A percentile compares a stretch with the other conserved stretches of the same genome.
These are phyloP conservation scores for Clonostachys byssicola DNA, from an alignment of 2,329 filamentous ascomycete genomes.

Conservation along the genomic window DNA sequence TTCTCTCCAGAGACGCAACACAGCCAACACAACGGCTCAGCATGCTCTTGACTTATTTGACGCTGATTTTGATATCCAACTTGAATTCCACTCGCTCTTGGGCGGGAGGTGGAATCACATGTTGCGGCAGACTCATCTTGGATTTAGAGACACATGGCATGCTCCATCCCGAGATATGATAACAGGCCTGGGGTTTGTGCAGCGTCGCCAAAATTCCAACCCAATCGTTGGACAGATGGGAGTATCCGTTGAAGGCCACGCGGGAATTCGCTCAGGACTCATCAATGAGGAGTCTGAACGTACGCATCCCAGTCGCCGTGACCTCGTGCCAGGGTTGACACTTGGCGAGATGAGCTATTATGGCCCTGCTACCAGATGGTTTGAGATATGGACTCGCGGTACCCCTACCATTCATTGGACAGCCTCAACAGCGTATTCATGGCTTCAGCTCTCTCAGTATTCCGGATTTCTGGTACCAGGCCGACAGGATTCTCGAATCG, in stretches of 20 bases:
- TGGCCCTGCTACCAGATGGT: conserved; percentile 49
- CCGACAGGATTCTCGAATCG: conserved; percentile 8
- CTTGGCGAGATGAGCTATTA: conserved; percentile 56
- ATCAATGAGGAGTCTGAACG: conserved; percentile 50
- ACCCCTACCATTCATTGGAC: conserved; percentile 47
- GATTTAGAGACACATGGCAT: conserved; percentile 50
- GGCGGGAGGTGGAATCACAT: conserved; percentile 54
- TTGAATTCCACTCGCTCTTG: conserved; percentile 44
- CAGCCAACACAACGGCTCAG: conserved; percentile 43
- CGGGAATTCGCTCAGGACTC: conserved; percentile 43
- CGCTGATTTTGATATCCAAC: conserved; percentile 41
- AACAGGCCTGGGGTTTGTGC: conserved; percentile 47
- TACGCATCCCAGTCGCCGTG: conserved; percentile 31
- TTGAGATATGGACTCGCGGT: conserved; percentile 61
- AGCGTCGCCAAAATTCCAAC: conserved; percentile 39
- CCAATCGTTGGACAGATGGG: conserved; percentile 59
- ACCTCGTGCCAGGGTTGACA: conserved; percentile 54
- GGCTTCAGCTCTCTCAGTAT: conserved; percentile 44
- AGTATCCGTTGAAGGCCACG: conserved; percentile 60
- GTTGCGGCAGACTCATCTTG: conserved; percentile 40
- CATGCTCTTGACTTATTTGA: conserved; percentile 43
- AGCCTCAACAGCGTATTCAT: conserved; percentile 40
- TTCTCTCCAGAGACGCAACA: conserved; percentile 50
- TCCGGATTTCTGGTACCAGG: conserved; percentile 42
- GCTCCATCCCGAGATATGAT: conserved; percentile 53